Evolutionary conservation across 2,329 filamentous ascomycete species (phyloP).

Genomic region (Dryadomyces quercus-mongolicae): DNA sequence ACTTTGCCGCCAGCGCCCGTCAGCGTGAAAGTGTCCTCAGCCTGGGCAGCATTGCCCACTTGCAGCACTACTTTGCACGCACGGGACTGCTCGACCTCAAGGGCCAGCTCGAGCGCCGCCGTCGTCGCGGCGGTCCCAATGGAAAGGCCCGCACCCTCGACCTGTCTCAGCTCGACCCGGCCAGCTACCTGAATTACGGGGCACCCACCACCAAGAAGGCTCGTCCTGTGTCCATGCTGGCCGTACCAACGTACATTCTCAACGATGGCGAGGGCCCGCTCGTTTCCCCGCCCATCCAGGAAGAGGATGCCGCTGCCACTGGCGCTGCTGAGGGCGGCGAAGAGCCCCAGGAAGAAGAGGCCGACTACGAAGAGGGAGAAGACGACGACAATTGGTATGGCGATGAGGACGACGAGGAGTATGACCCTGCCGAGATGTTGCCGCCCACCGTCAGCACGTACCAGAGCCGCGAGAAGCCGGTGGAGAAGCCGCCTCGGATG

Average conservation of each 20-base stretch:
- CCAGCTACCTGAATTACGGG: constrained; percentile 1
- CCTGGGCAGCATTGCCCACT: constrained; percentile 87
- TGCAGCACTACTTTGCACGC: constrained; percentile 96
- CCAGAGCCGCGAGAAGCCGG: constrained; percentile 67
- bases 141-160: constrained; percentile 47
- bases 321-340: constrained; percentile 14
- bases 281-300: constrained; percentile 7
- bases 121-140: constrained; percentile 17
- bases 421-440: constrained; percentile 68
- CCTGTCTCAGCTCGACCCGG: constrained; percentile 38
- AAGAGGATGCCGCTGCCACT: constrained; percentile 21
- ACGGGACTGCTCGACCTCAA: constrained; percentile 91
- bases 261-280: neutral
- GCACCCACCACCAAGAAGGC: neutral
- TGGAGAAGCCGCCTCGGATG: constrained; percentile 75
- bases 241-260: neutral
- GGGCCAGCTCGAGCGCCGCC: constrained; percentile 65
- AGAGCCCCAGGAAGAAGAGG: neutral
- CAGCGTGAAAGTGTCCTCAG: constrained; percentile 93
- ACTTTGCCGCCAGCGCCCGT: constrained; percentile 82
- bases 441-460: constrained; percentile 98
- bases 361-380: neutral
- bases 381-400: constrained; percentile 17
- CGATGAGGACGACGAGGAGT: constrained; percentile 24
- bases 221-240: neutral